Evolutionary conservation across 768 basidiomycete species (phyloP).

Genomic region (Dioszegia crocea): DNA sequence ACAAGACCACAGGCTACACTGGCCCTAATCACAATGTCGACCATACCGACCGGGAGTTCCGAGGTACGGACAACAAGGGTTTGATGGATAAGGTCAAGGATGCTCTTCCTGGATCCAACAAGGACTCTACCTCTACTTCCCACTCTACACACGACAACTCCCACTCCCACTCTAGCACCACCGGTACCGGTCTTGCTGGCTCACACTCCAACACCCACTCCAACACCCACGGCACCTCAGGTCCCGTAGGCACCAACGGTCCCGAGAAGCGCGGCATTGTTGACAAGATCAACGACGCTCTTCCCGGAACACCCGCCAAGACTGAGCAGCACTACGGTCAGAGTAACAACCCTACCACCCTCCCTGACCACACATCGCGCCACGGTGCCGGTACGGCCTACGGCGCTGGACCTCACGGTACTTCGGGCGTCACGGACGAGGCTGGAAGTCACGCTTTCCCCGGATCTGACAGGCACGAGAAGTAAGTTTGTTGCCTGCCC

Average conservation of each 20-base stretch:
- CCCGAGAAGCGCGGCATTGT: too few relatives aligned
- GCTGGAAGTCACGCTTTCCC: constrained; percentile 23
- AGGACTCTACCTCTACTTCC: too few relatives aligned
- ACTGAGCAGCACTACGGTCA: constrained; percentile 5
- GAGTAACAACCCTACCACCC: constrained; percentile 2
- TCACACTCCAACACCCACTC: too few relatives aligned
- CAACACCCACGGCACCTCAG: neutral
- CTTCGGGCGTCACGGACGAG: neutral
- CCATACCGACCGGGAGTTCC: neutral
- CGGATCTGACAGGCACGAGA: constrained; percentile 10
- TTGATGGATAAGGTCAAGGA: constrained; percentile 16
- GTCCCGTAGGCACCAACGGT: too few relatives aligned
- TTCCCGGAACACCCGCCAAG: constrained; percentile 6
- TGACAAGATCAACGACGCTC: constrained; percentile 1
- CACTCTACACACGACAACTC: neutral
- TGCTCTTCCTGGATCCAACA: too few relatives aligned
- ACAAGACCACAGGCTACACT: neutral
- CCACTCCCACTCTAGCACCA: too few relatives aligned
- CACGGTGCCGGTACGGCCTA: constrained; percentile 4
- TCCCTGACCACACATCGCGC: neutral
- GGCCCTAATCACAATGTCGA: neutral
- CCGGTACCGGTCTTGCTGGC: too few relatives aligned
- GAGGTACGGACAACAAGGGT: constrained; percentile 23
- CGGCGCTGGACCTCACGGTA: constrained; percentile 2
- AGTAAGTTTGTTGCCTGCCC: too few relatives aligned